phyloP scores from a whole-genome alignment of 169 alveolate species.

The Cryptosporidium muris region DNA sequence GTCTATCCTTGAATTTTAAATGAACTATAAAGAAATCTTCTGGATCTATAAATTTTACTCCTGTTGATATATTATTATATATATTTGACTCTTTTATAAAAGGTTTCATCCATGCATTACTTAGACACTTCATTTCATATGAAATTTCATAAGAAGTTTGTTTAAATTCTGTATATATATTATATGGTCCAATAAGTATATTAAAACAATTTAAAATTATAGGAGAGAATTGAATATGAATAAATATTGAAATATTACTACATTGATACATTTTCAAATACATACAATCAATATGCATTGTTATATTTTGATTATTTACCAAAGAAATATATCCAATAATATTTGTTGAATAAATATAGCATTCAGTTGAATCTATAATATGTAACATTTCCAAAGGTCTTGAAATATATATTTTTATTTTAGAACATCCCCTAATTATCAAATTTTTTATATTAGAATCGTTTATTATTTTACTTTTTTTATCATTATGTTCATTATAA shows the following conservation, averaged over 20 bases:
- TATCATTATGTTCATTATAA: neutral
- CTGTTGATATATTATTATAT: neutral
- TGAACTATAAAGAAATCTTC: conserved; percentile 10
- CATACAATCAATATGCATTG: conserved; percentile 38
- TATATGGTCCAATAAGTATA: conserved; percentile 37
- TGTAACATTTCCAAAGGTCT: conserved; percentile 9
- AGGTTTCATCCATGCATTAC: conserved; percentile 31
- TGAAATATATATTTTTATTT: conserved; percentile 13
- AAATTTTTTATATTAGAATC: conserved; percentile 7
- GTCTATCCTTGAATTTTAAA: conserved; percentile 1
- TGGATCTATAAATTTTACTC: conserved; percentile 15
- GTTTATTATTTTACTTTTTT: conserved; percentile 1
- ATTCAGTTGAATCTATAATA: neutral
- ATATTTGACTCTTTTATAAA: neutral
- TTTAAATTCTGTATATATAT: conserved; percentile 19
- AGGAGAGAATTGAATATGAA: conserved; percentile 57
- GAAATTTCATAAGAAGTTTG: conserved; percentile 32
- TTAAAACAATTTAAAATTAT: conserved; percentile 2
- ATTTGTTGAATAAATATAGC: conserved; percentile 16
- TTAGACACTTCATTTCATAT: conserved; percentile 2
- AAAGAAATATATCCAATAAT: conserved; percentile 16
- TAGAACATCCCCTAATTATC: conserved; percentile 18
- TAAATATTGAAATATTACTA: neutral
- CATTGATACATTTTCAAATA: neutral
- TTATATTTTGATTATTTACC: neutral